A percentile compares a stretch with the other conserved stretches of the same genome.
Evolutionary conservation across 1,139 yeast species (phyloP).

Genomic region (Neolecta irregularis): DNA sequence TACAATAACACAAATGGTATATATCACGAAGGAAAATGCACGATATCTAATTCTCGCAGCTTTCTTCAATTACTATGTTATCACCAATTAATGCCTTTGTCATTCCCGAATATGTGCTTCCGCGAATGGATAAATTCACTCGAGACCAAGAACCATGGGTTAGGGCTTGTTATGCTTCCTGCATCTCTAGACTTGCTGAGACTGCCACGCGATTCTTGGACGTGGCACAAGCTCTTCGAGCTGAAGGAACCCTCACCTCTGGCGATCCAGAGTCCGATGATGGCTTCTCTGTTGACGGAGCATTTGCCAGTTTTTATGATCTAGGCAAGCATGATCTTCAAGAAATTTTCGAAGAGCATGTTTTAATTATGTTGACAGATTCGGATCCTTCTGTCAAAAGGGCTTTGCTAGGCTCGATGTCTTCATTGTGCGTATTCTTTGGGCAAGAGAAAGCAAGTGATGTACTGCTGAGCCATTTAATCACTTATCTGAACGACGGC

Average conservation of each 20-base stretch:
- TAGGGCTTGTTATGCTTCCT: conserved; percentile 52
- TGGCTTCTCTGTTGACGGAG: conserved; percentile 24
- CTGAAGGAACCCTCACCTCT: conserved; percentile 27
- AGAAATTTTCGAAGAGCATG: conserved; percentile 46
- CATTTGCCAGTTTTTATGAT: conserved; percentile 20
- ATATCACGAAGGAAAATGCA: background rate
- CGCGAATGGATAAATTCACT: conserved; percentile 39
- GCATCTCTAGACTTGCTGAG: conserved; percentile 54
- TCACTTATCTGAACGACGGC: conserved; percentile 76
- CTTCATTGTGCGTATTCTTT: conserved; percentile 64
- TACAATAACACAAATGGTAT: conserved; percentile 37
- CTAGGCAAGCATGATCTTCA: conserved; percentile 20
- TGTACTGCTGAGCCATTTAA: conserved; percentile 71
- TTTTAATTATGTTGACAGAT: conserved; percentile 56
- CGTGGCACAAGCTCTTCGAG: conserved; percentile 43
- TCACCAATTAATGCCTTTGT: conserved; percentile 62
- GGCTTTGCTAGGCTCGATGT: conserved; percentile 49
- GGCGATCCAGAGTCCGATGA: conserved; percentile 32
- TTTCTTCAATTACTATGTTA: conserved; percentile 37
- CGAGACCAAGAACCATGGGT: conserved; percentile 33
- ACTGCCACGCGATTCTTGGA: conserved; percentile 51
- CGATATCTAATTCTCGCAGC: conserved; percentile 22
- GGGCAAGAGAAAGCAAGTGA: conserved; percentile 84
- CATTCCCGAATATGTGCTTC: conserved; percentile 70
- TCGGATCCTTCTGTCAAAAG: conserved; percentile 48